These are phyloP conservation scores for Tillandsia leiboldiana DNA, from an alignment of 176 grass and related monocot species.

Conservation along the genomic window DNA sequence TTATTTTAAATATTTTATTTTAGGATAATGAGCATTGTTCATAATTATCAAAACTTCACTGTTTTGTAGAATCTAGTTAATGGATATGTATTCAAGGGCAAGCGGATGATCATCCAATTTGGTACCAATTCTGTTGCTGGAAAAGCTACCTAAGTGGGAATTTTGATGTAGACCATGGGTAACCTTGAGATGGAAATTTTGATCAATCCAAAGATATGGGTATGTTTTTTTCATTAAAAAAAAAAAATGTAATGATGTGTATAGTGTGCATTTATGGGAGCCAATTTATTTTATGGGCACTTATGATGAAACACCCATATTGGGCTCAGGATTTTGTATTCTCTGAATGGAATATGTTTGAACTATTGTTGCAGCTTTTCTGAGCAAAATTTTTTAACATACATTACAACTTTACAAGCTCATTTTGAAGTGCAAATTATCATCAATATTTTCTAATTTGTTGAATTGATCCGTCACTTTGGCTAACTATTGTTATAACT, in stretches of 20 bases:
- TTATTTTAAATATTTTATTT: neutral
- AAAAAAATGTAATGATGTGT: neutral
- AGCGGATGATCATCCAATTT: slow-evolving; percentile 86
- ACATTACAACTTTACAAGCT: no score
- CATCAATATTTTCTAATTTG: no score
- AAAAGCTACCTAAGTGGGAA: slow-evolving; percentile 32
- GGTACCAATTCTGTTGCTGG: slow-evolving; percentile 57
- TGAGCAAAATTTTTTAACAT: no score
- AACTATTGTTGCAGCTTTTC: no score
- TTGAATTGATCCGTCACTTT: no score
- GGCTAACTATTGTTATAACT: no score
- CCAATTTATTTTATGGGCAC: no score
- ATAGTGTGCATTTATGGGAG: neutral
- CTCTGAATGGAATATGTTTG: no score
- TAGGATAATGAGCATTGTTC: neutral
- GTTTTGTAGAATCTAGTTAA: slow-evolving; percentile 75
- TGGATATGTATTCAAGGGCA: slow-evolving; percentile 84
- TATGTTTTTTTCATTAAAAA: neutral
- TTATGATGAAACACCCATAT: no score
- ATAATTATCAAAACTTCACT: neutral
- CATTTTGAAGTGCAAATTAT: no score
- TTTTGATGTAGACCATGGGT: neutral
- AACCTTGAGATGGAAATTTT: neutral
- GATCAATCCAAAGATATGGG: neutral
- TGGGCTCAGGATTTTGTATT: no score